Evolutionary conservation across 331 rosid species (phyloP).

Genomic region (Telfairia occidentalis): DNA sequence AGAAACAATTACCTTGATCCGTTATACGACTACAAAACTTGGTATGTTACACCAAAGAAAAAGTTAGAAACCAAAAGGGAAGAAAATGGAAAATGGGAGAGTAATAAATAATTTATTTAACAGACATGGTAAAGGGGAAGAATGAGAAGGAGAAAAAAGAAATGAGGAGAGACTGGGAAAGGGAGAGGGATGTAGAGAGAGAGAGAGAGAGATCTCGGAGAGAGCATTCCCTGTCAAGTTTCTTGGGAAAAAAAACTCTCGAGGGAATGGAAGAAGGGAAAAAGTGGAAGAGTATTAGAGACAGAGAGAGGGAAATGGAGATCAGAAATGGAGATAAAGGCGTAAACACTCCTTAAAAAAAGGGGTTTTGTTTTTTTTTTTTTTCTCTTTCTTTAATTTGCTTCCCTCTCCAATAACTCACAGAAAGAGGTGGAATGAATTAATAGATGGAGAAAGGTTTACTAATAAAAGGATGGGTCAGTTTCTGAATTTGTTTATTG

Average conservation of each 20-base stretch:
- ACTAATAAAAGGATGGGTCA: neutral
- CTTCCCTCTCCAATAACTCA: neutral
- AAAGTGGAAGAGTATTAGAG: neutral
- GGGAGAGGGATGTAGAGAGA: neutral
- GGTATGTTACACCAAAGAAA: too few species aligned
- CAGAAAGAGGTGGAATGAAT: neutral
- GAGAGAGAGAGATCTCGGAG: neutral
- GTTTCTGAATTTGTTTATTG: neutral
- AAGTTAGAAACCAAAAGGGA: too few species aligned
- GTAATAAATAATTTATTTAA: too few species aligned
- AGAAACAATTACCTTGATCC: too few species aligned
- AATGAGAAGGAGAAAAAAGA: neutral
- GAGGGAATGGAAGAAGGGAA: conserved; percentile 30
- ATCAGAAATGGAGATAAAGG: conserved; percentile 16
- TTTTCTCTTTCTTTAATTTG: neutral
- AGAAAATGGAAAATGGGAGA: neutral
- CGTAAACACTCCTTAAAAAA: conserved; percentile 13
- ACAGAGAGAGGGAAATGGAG: neutral
- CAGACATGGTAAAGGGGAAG: neutral
- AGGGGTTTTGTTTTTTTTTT: neutral
- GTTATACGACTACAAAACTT: too few species aligned
- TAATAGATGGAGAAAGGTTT: neutral
- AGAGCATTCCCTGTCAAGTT: conserved; percentile 49
- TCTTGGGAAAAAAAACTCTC: conserved; percentile 31
- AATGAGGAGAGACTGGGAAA: neutral